Evolutionary conservation across 345 rosid genomes (phyloP), one percentile per base, ranked within the genome.

Genomic region (Syzygium aqueum): DNA sequence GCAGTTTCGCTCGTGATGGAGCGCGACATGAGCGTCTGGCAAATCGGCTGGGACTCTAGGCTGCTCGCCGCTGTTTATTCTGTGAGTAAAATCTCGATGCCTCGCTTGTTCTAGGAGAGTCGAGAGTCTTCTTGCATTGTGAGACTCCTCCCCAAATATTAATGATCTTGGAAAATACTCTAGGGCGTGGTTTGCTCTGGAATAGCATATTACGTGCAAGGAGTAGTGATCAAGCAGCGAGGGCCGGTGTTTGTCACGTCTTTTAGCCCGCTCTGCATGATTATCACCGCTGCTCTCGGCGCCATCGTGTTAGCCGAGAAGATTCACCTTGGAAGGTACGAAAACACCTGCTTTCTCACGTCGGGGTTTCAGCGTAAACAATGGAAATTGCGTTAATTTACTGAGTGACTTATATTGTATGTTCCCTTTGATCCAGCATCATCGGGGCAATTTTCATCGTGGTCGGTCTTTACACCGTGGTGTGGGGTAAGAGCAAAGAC

Each of bases 151-250:
- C 11, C 80, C 19, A 22, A 11, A 73, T 9, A 21, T 22, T 33
- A 4, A 49, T 33, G 13, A 49, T 53, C n/a, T 63, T 63, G 28
- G 49, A 43, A 17, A 5, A 17, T 51, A 85, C 4, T 37, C n/a
- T 67, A 97, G 99, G 99, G 99, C 82, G 93, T 96, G 87, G 94
- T 96, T 25, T 96, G 99, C 91, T 97, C 99, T 57, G 98, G 98
- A 46, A 84, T 94, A 59, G 98, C 99, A 8, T 97, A 93, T 85
- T 97, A 95, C 84, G 90, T 95, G 84, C 99, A 97, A 93, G 96
- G 94, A 53, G 86, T 95, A 49, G 97, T 96, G 53, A 92, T 90
- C 7, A 94, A 89, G 77, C 93, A 93, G 85, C 84, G 92, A 87
- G 99, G 99, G 12, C 99, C 98, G 3, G 98, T 97, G 43, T 97